phyloP scores from a whole-genome alignment of 805 yeast species.

The Saccharomycopsis oosterbeekiorum region DNA sequence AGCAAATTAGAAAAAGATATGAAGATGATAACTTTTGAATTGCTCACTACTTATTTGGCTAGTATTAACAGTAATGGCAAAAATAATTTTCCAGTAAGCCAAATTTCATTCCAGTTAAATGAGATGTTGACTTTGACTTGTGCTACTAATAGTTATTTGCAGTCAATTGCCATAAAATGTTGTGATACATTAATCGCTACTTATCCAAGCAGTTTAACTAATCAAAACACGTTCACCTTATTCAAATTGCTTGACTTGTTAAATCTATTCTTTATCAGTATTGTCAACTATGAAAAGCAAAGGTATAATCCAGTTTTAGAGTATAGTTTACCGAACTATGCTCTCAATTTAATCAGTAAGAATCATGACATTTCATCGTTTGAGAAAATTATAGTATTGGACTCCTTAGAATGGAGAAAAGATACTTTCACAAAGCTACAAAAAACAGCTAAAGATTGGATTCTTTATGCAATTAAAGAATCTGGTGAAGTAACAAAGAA shows the following conservation, averaged over 20 bases:
- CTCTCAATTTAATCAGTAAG: slow-evolving; percentile 3
- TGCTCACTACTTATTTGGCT: slow-evolving; percentile 2
- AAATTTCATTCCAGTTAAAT: slow-evolving; percentile 44
- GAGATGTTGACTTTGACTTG: slow-evolving; percentile 61
- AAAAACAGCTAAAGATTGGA: slow-evolving; percentile 58
- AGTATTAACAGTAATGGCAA: slow-evolving; percentile 1
- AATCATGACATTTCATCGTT: slow-evolving; percentile 24
- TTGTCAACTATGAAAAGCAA: slow-evolving; percentile 73
- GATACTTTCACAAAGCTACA: slow-evolving; percentile 53
- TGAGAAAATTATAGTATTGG: slow-evolving; percentile 50
- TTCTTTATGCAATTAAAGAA: slow-evolving; percentile 42
- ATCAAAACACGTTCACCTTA: slow-evolving; percentile 44
- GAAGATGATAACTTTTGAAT: slow-evolving; percentile 8
- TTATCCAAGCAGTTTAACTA: slow-evolving; percentile 74
- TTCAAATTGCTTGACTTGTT: slow-evolving; percentile 76
- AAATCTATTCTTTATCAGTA: slow-evolving; percentile 66
- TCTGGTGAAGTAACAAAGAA: slow-evolving; percentile 70
- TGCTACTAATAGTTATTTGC: slow-evolving; percentile 65
- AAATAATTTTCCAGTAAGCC: slow-evolving; percentile 34
- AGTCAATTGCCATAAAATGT: slow-evolving; percentile 69
- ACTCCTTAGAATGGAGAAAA: slow-evolving; percentile 66
- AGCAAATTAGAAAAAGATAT: slow-evolving; percentile 61
- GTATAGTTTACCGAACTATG: slow-evolving; percentile 31
- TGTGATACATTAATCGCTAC: slow-evolving; percentile 56
- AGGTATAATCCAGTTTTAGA: slow-evolving; percentile 77